phyloP scores from a whole-genome alignment of 169 alveolate species.

The Eimeria acervulina region DNA sequence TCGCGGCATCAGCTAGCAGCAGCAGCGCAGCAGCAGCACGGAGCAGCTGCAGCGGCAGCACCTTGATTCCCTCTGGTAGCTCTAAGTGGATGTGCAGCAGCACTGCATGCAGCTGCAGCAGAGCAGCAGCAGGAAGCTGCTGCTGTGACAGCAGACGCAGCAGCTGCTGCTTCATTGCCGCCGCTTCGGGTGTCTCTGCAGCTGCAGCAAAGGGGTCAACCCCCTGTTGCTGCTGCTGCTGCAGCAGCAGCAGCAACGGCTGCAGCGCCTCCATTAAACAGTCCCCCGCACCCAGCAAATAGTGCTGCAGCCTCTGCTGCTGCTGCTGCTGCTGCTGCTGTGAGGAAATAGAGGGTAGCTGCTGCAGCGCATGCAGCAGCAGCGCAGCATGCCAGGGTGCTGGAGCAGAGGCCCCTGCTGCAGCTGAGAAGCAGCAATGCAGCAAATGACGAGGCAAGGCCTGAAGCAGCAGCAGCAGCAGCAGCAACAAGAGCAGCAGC shows the following conservation, averaged over 20 bases:
- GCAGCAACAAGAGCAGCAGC: conserved; percentile 11
- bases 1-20: background rate
- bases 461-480: background rate
- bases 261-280: background rate
- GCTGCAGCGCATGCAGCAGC: conserved; percentile 45
- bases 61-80: background rate
- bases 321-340: background rate
- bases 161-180: background rate
- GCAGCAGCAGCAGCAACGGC: conserved; percentile 19
- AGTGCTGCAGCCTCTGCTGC: background rate
- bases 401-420: background rate
- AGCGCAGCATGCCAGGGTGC: conserved; percentile 1
- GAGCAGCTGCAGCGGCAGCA: background rate
- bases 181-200: background rate
- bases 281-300: background rate
- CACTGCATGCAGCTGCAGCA: conserved; percentile 44
- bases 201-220: background rate
- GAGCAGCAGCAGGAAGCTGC: conserved; percentile 37
- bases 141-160: conserved; percentile 37
- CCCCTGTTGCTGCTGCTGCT: background rate
- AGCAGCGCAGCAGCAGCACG: conserved; percentile 15
- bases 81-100: background rate
- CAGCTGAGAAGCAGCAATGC: conserved; percentile 50
- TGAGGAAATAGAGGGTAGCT: background rate
- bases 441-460: conserved; percentile 20